phyloP scores from a whole-genome alignment of 2,329 filamentous ascomycete genomes.

The Exophiala spinifera region DNA sequence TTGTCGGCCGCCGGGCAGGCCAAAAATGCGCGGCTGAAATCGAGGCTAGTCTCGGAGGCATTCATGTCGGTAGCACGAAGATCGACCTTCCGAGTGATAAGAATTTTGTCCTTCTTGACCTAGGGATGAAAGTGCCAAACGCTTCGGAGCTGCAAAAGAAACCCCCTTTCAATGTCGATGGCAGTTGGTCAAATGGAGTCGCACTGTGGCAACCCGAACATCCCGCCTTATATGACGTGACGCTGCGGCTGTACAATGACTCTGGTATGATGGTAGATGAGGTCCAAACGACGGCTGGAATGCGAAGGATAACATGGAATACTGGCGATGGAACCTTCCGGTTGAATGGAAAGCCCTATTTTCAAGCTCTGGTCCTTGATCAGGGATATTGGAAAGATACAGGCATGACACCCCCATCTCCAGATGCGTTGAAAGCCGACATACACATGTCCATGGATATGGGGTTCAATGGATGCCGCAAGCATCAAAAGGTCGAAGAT shows the following conservation, averaged over 20 bases:
- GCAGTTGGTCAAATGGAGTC: neutral
- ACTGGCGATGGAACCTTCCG: neutral
- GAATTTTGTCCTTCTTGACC: neutral
- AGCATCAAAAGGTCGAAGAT: constrained; percentile 67
- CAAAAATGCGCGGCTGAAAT: constrained; percentile 41
- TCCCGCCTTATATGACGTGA: constrained; percentile 34
- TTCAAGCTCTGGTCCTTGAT: constrained; percentile 66
- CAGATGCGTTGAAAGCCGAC: constrained; percentile 67
- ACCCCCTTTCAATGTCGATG: neutral
- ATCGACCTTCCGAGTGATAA: neutral
- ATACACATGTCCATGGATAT: constrained; percentile 61
- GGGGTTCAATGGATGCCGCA: constrained; percentile 68
- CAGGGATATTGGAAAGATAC: constrained; percentile 72
- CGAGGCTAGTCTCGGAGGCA: constrained; percentile 4
- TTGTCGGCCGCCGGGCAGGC: constrained; percentile 39
- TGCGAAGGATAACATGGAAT: neutral
- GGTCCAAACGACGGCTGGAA: neutral
- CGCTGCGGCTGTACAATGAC: constrained; percentile 51
- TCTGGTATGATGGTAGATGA: constrained; percentile 31
- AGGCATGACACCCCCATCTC: constrained; percentile 61
- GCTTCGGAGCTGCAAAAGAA: neutral
- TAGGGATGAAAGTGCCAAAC: neutral
- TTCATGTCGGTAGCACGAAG: neutral
- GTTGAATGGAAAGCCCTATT: constrained; percentile 66
- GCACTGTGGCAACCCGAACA: constrained; percentile 32